Base-by-base conservation (phyloP, 2,329 filamentous ascomycete species). In the Scedosporium aurantiacum region DNA sequence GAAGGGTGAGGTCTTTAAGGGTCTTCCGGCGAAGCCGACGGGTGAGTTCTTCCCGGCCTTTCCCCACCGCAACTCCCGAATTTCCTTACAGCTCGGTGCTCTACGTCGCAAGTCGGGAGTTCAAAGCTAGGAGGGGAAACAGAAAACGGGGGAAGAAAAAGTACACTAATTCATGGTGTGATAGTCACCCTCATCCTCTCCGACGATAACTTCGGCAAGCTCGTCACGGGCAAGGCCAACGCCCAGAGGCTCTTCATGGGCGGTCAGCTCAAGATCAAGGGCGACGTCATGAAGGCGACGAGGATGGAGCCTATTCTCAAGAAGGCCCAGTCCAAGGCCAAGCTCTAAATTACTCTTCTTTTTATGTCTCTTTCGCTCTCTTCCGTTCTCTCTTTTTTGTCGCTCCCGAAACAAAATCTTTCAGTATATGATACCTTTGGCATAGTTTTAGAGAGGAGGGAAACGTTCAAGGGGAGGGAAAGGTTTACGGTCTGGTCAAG, bases 221-320 rank as follows among this genome's bases (percentile, higher is more conserved):
- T 99, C 66, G 86, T 96, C 61, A 71, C 80, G 43, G 94, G 94
- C 72, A 91, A 95, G 80, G 91, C 90, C 69, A 96, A 97, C 72
- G 91, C 94, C 62, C 94, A 99, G 82, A 86, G 87, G 68, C 79
- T 99, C 66, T 97, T 97, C 79, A 97, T 99, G 93, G 84, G 84
- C n/a, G 94, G 94, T 70, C 97, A 96, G 82, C 82, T 99, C 72
- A 99, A 97, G 89, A 85, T 97, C 73, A 95, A 91, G 85, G 94
- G 94, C 65, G 91, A 97, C 74, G 86, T 97, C 64, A 97, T 97
- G 93, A 97, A 97, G 84, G 89, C 94, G 43, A 97, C 92, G 63
- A 96, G 95, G 86, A 85, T 97, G 76, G 91, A 97, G 77, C 89
- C 91, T 47, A 88, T 97, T 70, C 78, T 96, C 66, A 91, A 91